Evolutionary conservation across 805 yeast species (phyloP).

Genomic region (Sungouiozyma intestinalis): DNA sequence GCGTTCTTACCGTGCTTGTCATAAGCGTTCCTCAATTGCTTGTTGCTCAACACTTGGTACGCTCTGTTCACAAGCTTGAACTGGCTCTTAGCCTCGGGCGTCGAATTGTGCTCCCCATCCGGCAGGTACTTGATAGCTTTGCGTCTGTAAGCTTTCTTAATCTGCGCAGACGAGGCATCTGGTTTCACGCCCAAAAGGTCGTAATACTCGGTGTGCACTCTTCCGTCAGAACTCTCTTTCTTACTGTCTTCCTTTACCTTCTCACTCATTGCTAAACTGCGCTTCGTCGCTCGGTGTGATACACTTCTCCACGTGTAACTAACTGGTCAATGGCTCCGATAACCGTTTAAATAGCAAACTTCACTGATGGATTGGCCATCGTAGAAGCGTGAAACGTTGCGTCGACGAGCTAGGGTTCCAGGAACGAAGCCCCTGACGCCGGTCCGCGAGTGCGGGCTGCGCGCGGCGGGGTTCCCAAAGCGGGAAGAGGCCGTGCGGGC

Average conservation of each 20-base stretch:
- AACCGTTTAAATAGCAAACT: no score
- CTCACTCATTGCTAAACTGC: neutral
- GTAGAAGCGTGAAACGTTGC: no score
- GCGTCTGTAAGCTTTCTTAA: slow-evolving; percentile 85
- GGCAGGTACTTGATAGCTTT: slow-evolving; percentile 84
- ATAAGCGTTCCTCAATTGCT: slow-evolving; percentile 53
- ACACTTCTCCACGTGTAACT: no score
- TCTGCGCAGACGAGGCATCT: slow-evolving; percentile 64
- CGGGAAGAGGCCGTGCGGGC: no score
- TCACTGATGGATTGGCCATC: no score
- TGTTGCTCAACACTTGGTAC: slow-evolving; percentile 67
- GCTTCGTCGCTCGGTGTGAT: no score
- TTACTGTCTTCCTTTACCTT: neutral
- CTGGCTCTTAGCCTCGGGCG: slow-evolving; percentile 62
- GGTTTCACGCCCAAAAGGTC: slow-evolving; percentile 59
- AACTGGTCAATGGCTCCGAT: no score
- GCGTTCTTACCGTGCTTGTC: slow-evolving; percentile 73
- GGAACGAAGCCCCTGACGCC: no score
- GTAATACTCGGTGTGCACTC: slow-evolving; percentile 40
- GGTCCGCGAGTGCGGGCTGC: no score
- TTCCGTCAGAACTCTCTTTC: neutral
- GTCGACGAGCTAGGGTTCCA: no score
- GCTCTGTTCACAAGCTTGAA: slow-evolving; percentile 64
- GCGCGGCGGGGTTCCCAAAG: no score
- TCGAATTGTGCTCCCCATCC: slow-evolving; percentile 88